A percentile compares a stretch with the other conserved stretches of the same genome.
Conservation (phyloP, 257 asterid species). For the Sherardia arvensis region DNA sequence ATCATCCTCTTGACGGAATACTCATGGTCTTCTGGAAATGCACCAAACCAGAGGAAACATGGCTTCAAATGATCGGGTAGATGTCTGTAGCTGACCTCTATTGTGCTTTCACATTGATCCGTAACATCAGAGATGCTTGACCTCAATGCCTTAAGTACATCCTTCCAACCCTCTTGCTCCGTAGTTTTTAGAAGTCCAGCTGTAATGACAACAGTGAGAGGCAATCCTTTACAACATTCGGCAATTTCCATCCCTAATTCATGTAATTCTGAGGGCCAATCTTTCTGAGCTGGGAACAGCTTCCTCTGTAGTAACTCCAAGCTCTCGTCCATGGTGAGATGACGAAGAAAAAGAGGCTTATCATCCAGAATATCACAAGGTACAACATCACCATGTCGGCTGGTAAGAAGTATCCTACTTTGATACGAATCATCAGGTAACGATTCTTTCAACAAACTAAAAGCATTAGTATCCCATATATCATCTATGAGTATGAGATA, state of each 20-base stretch:
- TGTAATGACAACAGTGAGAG: neutral
- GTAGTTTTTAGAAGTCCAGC: neutral
- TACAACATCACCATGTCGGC: neutral
- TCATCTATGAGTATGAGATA: slow-evolving; percentile 4
- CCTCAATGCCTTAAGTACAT: neutral
- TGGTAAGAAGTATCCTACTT: neutral
- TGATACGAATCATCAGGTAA: neutral
- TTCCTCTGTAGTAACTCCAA: neutral
- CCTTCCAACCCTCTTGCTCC: neutral
- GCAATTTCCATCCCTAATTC: neutral
- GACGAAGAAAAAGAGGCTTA: neutral
- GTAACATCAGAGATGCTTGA: neutral
- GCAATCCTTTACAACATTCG: neutral
- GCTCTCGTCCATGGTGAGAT: neutral
- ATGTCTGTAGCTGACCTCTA: neutral
- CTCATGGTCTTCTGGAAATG: neutral
- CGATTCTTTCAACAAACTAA: neutral
- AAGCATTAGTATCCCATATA: neutral
- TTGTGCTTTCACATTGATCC: neutral
- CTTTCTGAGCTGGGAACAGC: neutral
- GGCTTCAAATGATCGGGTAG: neutral
- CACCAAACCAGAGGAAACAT: neutral
- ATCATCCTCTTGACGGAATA: neutral
- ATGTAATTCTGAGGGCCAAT: neutral
- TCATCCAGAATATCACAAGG: no score